Evolutionary conservation across 352 stramenopile genomes (phyloP).

Genomic region (Pythium pyrilobum): DNA sequence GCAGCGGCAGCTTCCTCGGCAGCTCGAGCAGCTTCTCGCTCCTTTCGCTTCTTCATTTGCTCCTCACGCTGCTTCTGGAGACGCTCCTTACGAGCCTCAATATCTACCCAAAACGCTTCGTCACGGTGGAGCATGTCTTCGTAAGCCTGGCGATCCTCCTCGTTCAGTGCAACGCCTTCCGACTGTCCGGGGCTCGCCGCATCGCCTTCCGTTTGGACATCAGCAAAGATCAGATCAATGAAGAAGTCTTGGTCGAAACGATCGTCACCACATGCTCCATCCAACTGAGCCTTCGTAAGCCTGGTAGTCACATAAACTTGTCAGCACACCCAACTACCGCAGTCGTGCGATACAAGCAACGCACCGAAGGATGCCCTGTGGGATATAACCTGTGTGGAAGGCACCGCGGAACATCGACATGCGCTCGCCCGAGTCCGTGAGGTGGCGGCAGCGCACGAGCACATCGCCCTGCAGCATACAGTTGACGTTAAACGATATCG

Average conservation of each 20-base stretch:
- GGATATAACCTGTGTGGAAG: slow-evolving; percentile 98
- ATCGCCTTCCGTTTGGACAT: slow-evolving; percentile 80
- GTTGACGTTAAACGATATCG: slow-evolving; percentile 93
- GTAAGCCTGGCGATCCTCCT: slow-evolving; percentile 80
- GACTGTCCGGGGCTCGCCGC: slow-evolving; percentile 21
- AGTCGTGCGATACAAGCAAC: background rate
- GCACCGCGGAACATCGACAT: slow-evolving; percentile 97
- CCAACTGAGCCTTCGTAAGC: slow-evolving; percentile 94
- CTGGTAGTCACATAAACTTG: slow-evolving; percentile 21
- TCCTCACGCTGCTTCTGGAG: slow-evolving; percentile 71
- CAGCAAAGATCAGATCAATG: slow-evolving; percentile 95
- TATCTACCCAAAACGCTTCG: slow-evolving; percentile 83
- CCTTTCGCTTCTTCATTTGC: slow-evolving; percentile 52
- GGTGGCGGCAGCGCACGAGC: slow-evolving; percentile 94
- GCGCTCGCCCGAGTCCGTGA: slow-evolving; percentile 84
- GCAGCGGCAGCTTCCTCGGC: slow-evolving; percentile 29
- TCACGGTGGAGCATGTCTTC: slow-evolving; percentile 87
- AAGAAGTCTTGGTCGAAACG: slow-evolving; percentile 96
- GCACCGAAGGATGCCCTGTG: slow-evolving; percentile 90
- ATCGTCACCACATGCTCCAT: slow-evolving; percentile 92
- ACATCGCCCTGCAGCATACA: slow-evolving; percentile 97
- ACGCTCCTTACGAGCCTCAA: slow-evolving; percentile 70
- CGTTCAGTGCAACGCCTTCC: slow-evolving; percentile 68
- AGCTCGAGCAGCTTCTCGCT: slow-evolving; percentile 45
- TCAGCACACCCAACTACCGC: background rate